phyloP scores from a whole-genome alignment of 2,329 filamentous ascomycete species.

The Alternaria sp. region DNA sequence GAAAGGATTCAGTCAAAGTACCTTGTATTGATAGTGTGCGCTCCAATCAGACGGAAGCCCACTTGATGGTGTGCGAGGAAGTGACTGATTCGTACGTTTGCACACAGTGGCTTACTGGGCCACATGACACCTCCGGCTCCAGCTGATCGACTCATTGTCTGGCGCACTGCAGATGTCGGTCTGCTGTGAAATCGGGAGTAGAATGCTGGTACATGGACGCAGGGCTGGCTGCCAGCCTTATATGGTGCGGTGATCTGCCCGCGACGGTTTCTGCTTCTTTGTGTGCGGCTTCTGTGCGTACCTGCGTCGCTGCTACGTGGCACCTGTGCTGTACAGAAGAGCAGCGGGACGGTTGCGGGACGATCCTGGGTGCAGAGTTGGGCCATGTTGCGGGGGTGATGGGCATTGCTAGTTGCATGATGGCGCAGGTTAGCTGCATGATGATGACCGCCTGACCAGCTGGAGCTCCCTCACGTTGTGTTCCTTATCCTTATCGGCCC shows the following conservation, averaged over 20 bases:
- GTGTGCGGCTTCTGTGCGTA: conserved; percentile 42
- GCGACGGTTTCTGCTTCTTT: conserved; percentile 36
- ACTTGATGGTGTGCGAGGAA: conserved; percentile 50
- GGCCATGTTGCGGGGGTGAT: conserved; percentile 39
- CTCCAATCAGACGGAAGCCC: conserved; percentile 43
- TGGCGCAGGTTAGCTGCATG: conserved; percentile 14
- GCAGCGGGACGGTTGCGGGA: conserved; percentile 48
- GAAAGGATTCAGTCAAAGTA: conserved; percentile 47
- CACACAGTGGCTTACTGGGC: conserved; percentile 50
- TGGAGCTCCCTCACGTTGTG: conserved; percentile 17
- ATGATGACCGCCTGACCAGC: conserved; percentile 28
- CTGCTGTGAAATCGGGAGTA: conserved; percentile 32
- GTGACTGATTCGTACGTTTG: conserved; percentile 49
- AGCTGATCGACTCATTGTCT: conserved; percentile 50
- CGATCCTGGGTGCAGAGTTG: conserved; percentile 47
- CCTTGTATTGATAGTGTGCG: conserved; percentile 42
- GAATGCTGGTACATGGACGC: conserved; percentile 21
- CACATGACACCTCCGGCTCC: conserved; percentile 48
- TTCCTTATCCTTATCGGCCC: conserved; percentile 39
- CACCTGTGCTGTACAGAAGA: conserved; percentile 49
- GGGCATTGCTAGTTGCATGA: conserved; percentile 41
- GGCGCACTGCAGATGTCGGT: conserved; percentile 38
- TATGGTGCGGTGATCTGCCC: conserved; percentile 29
- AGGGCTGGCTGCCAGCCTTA: conserved; percentile 35
- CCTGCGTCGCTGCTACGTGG: conserved; percentile 50